Evolutionary conservation across 2,329 filamentous ascomycete genomes (phyloP).

Genomic region (Pseudopithomyces chartarum): DNA sequence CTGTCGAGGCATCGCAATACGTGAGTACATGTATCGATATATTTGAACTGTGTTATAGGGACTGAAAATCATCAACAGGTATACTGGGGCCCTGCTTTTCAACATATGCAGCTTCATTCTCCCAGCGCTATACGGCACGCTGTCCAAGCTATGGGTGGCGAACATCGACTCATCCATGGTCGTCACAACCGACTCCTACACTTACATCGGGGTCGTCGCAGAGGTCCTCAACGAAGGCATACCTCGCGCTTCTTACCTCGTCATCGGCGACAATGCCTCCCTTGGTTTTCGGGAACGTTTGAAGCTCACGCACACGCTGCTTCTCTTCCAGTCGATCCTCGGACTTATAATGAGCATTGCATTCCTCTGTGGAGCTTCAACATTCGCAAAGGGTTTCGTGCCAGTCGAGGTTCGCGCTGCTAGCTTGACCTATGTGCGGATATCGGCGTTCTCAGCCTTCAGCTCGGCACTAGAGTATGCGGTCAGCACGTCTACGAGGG

Average conservation of each 20-base stretch:
- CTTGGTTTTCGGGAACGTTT: constrained; percentile 59
- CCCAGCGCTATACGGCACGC: constrained; percentile 69
- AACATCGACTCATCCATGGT: constrained; percentile 67
- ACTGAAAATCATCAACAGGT: constrained; percentile 35
- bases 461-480: constrained; percentile 67
- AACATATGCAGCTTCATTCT: constrained; percentile 68
- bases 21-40: constrained; percentile 13
- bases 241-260: constrained; percentile 68
- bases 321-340: constrained; percentile 59
- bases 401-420: constrained; percentile 61
- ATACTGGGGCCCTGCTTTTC: constrained; percentile 64
- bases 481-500: constrained; percentile 64
- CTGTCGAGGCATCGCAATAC: constrained; percentile 16
- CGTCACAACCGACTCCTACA: constrained; percentile 69
- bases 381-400: constrained; percentile 66
- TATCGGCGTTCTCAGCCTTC: constrained; percentile 66
- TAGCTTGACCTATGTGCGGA: constrained; percentile 68
- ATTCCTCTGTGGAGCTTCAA: constrained; percentile 60
- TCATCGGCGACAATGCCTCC: constrained; percentile 68
- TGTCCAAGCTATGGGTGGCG: constrained; percentile 74
- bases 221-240: constrained; percentile 76
- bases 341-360: constrained; percentile 65
- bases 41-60: too few species aligned
- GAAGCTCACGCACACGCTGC: constrained; percentile 64
- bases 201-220: constrained; percentile 69